Percentiles rank a stretch among this genome's conserved stretches.
These are phyloP conservation scores for Penicillium bovifimosum DNA, from an alignment of 495 filamentous ascomycete species.

Conservation along the genomic window DNA sequence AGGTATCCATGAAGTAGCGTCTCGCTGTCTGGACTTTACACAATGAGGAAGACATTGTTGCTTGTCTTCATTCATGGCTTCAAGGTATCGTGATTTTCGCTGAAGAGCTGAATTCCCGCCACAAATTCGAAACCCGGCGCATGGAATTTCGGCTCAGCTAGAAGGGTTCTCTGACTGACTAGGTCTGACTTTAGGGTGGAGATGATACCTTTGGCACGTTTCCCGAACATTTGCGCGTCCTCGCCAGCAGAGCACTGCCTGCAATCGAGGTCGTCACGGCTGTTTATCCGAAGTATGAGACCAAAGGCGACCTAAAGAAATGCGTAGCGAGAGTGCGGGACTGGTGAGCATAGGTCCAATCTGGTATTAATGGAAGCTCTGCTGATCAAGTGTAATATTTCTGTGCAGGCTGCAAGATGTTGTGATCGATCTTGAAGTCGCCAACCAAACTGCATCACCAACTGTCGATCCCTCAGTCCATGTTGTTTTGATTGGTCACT, in stretches of 20 bases:
- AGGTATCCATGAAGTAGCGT: neutral
- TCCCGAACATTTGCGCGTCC: slow-evolving; percentile 63
- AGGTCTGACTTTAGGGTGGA: slow-evolving; percentile 55
- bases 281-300: slow-evolving; percentile 89
- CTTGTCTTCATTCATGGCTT: slow-evolving; percentile 96
- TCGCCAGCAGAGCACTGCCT: slow-evolving; percentile 67
- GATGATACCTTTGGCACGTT: slow-evolving; percentile 84
- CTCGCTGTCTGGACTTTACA: neutral
- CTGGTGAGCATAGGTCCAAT: slow-evolving; percentile 52
- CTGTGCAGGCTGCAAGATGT: slow-evolving; percentile 74
- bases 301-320: slow-evolving; percentile 76
- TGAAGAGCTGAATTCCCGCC: slow-evolving; percentile 8
- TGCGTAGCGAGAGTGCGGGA: slow-evolving; percentile 78
- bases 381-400: neutral
- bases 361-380: neutral
- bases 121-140: neutral
- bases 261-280: slow-evolving; percentile 62
- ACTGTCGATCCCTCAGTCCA: slow-evolving; percentile 85
- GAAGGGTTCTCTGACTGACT: neutral
- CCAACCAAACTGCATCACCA: slow-evolving; percentile 71
- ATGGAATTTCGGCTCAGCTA: neutral
- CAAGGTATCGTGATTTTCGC: slow-evolving; percentile 57
- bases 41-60: slow-evolving; percentile 83
- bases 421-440: slow-evolving; percentile 92
- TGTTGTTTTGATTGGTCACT: slow-evolving; percentile 81